Evolutionary conservation across 2,329 filamentous ascomycete species (phyloP).

Genomic region (Fusarium sp.): DNA sequence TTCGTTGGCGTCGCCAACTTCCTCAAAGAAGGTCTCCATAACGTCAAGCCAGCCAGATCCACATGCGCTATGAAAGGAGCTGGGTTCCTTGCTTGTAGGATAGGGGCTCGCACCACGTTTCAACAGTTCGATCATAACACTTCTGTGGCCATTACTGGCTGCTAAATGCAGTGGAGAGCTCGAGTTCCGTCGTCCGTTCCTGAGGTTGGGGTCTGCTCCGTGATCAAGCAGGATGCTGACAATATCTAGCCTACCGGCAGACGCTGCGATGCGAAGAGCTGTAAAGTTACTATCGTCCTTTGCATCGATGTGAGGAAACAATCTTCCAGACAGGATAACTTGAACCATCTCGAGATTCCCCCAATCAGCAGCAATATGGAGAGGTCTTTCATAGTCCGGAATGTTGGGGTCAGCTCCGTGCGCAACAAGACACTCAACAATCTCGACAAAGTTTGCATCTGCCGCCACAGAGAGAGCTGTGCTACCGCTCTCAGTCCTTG

Average conservation of each 20-base stretch:
- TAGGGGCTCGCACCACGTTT: slow-evolving; percentile 33
- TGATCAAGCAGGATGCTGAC: slow-evolving; percentile 37
- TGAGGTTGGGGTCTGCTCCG: slow-evolving; percentile 40
- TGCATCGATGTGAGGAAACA: slow-evolving; percentile 18
- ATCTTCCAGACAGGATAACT: slow-evolving; percentile 20
- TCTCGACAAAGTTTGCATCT: slow-evolving; percentile 10
- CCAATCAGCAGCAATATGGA: slow-evolving; percentile 33
- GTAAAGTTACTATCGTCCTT: slow-evolving; percentile 24
- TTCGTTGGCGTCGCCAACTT: slow-evolving; percentile 18
- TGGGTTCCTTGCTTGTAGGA: slow-evolving; percentile 19
- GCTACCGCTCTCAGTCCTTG: slow-evolving; percentile 5
- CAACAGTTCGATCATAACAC: slow-evolving; percentile 32
- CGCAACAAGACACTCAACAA: slow-evolving; percentile 31
- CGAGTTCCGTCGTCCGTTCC: slow-evolving; percentile 21
- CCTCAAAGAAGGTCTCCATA: slow-evolving; percentile 29
- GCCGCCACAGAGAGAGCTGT: slow-evolving; percentile 32
- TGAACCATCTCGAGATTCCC: slow-evolving; percentile 26
- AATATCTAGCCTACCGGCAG: slow-evolving; percentile 24
- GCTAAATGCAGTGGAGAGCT: slow-evolving; percentile 32
- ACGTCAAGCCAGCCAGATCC: slow-evolving; percentile 19
- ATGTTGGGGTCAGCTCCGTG: slow-evolving; percentile 32
- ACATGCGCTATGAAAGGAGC: slow-evolving; percentile 33
- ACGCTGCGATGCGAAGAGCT: slow-evolving; percentile 31
- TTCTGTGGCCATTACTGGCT: slow-evolving; percentile 1
- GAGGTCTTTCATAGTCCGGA: slow-evolving; percentile 27